Evolutionary conservation across 2,329 filamentous ascomycete species (phyloP).

Genomic region (Apiospora arundinis): DNA sequence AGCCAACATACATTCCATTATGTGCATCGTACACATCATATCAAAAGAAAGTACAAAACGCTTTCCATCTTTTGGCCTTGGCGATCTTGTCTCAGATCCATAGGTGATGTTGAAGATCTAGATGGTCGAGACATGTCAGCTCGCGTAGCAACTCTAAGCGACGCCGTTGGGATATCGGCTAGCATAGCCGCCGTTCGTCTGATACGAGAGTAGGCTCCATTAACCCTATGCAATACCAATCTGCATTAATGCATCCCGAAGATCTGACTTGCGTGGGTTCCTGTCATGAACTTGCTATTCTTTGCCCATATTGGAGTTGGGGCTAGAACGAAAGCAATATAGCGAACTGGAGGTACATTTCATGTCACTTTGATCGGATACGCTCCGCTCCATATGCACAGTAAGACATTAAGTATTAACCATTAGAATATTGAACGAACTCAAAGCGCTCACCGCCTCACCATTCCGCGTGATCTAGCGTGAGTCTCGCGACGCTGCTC

Average conservation of each 20-base stretch:
- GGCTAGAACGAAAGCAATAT: no score
- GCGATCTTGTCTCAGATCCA: slow-evolving; percentile 4
- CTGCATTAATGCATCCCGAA: neutral
- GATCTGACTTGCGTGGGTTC: neutral
- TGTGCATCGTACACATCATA: neutral
- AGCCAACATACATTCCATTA: neutral
- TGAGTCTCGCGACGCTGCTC: slow-evolving; percentile 8
- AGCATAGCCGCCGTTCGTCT: neutral
- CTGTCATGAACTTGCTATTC: neutral
- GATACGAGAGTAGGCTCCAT: neutral
- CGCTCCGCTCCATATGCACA: neutral
- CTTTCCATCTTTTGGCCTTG: neutral
- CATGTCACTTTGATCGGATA: neutral
- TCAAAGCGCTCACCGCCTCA: neutral
- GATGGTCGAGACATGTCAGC: neutral
- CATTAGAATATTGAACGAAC: neutral
- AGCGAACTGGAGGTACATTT: no score
- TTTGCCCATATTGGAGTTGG: neutral
- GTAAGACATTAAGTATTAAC: neutral
- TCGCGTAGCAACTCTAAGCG: neutral
- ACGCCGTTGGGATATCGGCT: neutral
- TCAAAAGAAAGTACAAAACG: neutral
- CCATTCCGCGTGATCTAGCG: neutral
- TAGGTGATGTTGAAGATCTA: neutral
- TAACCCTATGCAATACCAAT: neutral